Conservation (phyloP, 305 asterid species). For the Solanum hybrid region DNA sequence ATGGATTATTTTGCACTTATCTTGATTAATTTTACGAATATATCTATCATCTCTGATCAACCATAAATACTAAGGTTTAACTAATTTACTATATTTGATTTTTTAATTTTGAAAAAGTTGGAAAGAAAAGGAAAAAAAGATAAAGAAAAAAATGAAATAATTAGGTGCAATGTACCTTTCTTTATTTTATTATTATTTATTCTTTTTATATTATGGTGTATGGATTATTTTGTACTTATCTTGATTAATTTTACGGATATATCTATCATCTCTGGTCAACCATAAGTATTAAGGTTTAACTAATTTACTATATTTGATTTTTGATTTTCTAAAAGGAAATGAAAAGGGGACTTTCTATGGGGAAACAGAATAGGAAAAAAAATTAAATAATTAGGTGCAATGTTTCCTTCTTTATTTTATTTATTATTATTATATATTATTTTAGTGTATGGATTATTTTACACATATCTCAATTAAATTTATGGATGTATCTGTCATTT, state of each 20-base stretch:
- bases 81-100: background rate
- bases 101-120: background rate
- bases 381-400: background rate
- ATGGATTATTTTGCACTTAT: background rate
- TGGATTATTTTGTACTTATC: background rate
- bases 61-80: background rate
- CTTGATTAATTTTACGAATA: too few species aligned
- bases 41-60: too few species aligned
- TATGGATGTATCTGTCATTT: too few species aligned
- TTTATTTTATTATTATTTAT: background rate
- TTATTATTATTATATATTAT: background rate
- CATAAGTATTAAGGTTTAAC: background rate
- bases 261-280: background rate
- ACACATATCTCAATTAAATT: too few species aligned
- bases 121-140: background rate
- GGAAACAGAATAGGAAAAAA: background rate
- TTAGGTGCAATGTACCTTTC: background rate
- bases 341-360: background rate
- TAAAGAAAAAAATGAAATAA: background rate
- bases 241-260: background rate
- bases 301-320: background rate
- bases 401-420: background rate
- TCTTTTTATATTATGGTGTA: background rate
- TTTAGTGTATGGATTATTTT: background rate
- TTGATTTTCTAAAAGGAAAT: background rate